Evolutionary conservation across 78 protist species (phyloP), one percentile per base, ranked within the genome.

Genomic region (Dictyostelium brefeldianum): DNA sequence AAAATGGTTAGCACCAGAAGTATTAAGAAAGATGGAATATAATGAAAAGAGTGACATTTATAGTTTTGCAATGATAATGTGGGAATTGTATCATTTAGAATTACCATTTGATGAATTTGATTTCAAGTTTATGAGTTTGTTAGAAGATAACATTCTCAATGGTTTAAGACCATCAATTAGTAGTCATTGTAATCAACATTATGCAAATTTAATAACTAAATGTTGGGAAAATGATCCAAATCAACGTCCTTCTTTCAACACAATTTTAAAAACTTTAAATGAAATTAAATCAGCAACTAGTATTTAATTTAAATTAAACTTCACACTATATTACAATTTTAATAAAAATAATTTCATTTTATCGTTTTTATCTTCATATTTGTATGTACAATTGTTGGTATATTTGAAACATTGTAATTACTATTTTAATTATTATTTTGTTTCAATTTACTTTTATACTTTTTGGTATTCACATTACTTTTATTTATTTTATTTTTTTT

Each of bases 1-100:
- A 47, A 93, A 81, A 5, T 93, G 96, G 96, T 47, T 84, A 47
- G 85, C 94, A 12, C 96, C 96, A 5, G 96, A 94, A 53, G 89
- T 94, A 2, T n/a, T 94, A 20, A 83, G 69, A 43, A 81, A 67
- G 5, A 47, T 25, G 2, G 93, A 82, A 27, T 83, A 83, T 51
- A 84, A 82, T 25, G 92, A 94, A 51, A 83, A 81, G 50, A 80
- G 92, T 2, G 96, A 89, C 78, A 81, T 94, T 22, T 94, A 89
- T 47, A 89, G 94, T 41, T 94, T 78, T 57, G 96, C 94, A 6
- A 81, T 89, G 89, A 87, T 94, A 9, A 31, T 94, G 18, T 94
- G 94, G 94, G 96, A 94, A 78, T 31, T 89, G n/a, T 78, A 83
- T 47, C 91, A 85, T 31, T 10, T 80, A 22, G 91, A 84, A 29